phyloP scores from a whole-genome alignment of 2,329 filamentous ascomycete genomes.

The Simplicillium sp. region DNA sequence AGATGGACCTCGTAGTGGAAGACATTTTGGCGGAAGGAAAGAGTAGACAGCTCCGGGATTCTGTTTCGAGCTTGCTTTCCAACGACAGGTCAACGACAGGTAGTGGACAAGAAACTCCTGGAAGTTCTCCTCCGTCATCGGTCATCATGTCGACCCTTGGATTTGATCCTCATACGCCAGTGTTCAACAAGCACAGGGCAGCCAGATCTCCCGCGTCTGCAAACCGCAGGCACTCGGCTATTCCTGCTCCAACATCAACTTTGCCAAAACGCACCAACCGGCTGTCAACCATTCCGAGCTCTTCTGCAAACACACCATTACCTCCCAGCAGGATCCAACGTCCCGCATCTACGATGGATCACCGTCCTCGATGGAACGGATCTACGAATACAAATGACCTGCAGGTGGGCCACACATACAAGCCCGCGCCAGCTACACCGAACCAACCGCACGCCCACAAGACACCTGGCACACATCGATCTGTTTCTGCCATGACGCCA shows the following conservation, averaged over 20 bases:
- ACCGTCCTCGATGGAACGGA: slow-evolving; percentile 64
- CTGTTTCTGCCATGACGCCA: slow-evolving; percentile 31
- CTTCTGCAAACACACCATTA: slow-evolving; percentile 39
- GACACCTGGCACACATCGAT: slow-evolving; percentile 29
- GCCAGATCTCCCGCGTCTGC: slow-evolving; percentile 35
- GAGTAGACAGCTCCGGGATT: slow-evolving; percentile 76
- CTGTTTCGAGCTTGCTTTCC: slow-evolving; percentile 84
- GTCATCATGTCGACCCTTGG: slow-evolving; percentile 50
- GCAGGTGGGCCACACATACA: slow-evolving; percentile 61
- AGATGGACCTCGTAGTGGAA: slow-evolving; percentile 67
- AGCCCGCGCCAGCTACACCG: slow-evolving; percentile 47
- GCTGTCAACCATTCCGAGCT: slow-evolving; percentile 36
- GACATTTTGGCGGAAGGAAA: slow-evolving; percentile 55
- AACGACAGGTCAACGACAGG: slow-evolving; percentile 65
- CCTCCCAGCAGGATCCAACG: slow-evolving; percentile 29
- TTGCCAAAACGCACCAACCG: slow-evolving; percentile 31
- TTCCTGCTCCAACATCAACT: slow-evolving; percentile 34
- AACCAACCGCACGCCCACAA: slow-evolving; percentile 48
- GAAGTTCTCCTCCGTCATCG: slow-evolving; percentile 55
- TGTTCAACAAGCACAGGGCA: slow-evolving; percentile 35
- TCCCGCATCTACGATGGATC: slow-evolving; percentile 34
- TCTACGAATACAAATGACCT: slow-evolving; percentile 55
- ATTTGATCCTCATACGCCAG: slow-evolving; percentile 36
- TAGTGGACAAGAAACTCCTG: slow-evolving; percentile 62
- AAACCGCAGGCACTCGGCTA: slow-evolving; percentile 35